Base-by-base conservation (phyloP, 2,329 filamentous ascomycete genomes). In the Didymella arachidicola region DNA sequence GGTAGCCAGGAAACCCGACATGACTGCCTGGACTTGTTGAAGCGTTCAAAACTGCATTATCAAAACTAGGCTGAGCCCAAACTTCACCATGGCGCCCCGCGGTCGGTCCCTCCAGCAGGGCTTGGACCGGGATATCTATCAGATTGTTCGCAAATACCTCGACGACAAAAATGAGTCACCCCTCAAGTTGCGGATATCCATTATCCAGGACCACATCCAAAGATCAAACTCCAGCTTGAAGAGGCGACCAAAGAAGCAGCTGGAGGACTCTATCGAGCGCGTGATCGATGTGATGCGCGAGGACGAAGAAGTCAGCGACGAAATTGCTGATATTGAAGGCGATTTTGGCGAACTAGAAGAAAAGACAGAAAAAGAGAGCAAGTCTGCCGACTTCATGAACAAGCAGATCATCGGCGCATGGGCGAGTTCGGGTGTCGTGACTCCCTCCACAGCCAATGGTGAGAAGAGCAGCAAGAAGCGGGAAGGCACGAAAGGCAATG, bases 241-340 rank as follows among this genome's bases (percentile, higher is more conserved):
- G 62, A 84, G 95, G 22, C 87, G 90, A 65, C 92, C 92, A 38
- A 96, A 95, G 76, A 89, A 88, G 60, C 82, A 89, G 0, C 79
- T 98, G 1, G 91, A 97, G 74, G 91, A 95, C 63, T 89, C 90
- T 34, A 92, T 98, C 63, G 92, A 96, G 61, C 84, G 92, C 7
- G 92, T 93, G 0, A 79, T 97, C 16, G 85, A 88, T 7, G 86
- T 92, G 18, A 81, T 94, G 5, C 89, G 88, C 54, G 80, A 83
- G 64, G 86, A 91, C 65, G 84, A 88, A 59, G 45, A 64, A 22
- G 63, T 64, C 16, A 83, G 85, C 25, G 80, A 82, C 29, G 84
- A 85, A 32, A 83, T 83, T 74, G 56, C 77, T 75, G 64, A 73
- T 12, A 67, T 86, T 75, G 72, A 83, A 72, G 65, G 73, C 69